phyloP scores from a whole-genome alignment of 176 grass and related monocot species.

The Bromus sterilis region DNA sequence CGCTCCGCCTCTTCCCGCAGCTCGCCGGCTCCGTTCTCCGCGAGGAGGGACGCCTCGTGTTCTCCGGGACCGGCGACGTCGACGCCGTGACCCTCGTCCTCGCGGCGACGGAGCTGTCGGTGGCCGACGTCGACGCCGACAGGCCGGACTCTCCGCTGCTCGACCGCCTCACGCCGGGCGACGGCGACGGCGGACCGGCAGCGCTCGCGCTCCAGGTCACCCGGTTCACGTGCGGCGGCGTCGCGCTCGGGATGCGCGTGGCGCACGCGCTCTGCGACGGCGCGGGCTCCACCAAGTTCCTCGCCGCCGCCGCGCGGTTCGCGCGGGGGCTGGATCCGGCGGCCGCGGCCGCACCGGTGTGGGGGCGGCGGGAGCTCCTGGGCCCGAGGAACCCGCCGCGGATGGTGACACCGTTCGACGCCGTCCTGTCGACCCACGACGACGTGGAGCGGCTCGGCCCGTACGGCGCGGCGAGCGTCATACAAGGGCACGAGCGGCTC shows the following conservation, averaged over 20 bases:
- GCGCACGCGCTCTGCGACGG: constrained; percentile 74
- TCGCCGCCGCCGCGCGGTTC: constrained; percentile 36
- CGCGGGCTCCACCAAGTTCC: constrained; percentile 55
- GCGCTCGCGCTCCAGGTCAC: constrained; percentile 57
- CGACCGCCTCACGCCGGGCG: constrained; percentile 31
- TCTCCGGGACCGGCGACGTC: neutral
- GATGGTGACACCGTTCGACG: constrained; percentile 24
- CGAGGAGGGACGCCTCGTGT: neutral
- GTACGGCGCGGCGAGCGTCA: neutral
- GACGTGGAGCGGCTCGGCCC: constrained; percentile 15
- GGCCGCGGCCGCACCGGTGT: constrained; percentile 9
- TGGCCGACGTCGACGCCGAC: constrained; percentile 25
- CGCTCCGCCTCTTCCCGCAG: constrained; percentile 38
- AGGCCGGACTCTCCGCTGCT: constrained; percentile 31
- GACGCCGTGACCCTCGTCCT: constrained; percentile 29
- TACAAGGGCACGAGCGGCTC: neutral
- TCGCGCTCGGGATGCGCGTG: constrained; percentile 68
- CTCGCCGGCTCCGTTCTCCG: constrained; percentile 34
- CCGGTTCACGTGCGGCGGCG: constrained; percentile 46
- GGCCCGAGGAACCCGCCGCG: constrained; percentile 35
- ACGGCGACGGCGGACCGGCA: neutral
- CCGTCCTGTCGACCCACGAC: constrained; percentile 28
- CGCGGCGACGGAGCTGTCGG: neutral
- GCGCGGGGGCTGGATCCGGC: neutral
- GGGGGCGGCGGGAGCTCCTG: constrained; percentile 44